Evolutionary conservation across 2,329 filamentous ascomycete species (phyloP).

Genomic region (Lecanosticta acicola): DNA sequence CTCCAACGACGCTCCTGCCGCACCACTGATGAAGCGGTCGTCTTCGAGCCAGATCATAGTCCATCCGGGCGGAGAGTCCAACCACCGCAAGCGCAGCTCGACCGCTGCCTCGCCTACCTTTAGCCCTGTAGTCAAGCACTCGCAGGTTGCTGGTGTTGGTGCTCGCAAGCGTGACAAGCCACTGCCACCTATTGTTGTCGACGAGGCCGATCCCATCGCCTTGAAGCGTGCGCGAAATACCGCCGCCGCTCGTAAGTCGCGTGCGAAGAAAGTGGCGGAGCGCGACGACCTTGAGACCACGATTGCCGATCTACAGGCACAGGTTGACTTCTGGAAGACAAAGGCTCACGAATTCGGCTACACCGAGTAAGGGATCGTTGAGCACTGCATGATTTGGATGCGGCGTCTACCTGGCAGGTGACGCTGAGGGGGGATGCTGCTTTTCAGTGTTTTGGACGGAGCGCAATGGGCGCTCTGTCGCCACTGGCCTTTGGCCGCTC

Average conservation of each 20-base stretch:
- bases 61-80: slow-evolving; percentile 32
- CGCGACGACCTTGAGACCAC: slow-evolving; percentile 68
- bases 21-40: slow-evolving; percentile 39
- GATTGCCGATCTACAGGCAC: slow-evolving; percentile 50
- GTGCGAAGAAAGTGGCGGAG: slow-evolving; percentile 74
- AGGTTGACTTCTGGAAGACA: slow-evolving; percentile 33
- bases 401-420: slow-evolving; percentile 6
- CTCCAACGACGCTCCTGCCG: slow-evolving; percentile 26
- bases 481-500: slow-evolving; percentile 14
- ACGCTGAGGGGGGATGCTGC: slow-evolving; percentile 21
- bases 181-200: slow-evolving; percentile 70
- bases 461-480: slow-evolving; percentile 18
- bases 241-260: slow-evolving; percentile 86
- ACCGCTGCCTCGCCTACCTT: slow-evolving; percentile 39
- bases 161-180: slow-evolving; percentile 75
- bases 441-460: slow-evolving; percentile 11
- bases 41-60: slow-evolving; percentile 35
- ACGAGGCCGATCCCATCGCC: slow-evolving; percentile 67
- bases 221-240: slow-evolving; percentile 94
- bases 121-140: slow-evolving; percentile 51
- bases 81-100: slow-evolving; percentile 32
- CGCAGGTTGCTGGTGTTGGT: slow-evolving; percentile 62
- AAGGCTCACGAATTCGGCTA: slow-evolving; percentile 20
- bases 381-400: slow-evolving; percentile 6
- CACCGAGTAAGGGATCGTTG: slow-evolving; percentile 8